Conservation (phyloP, 257 asterid species). For the Jaltomata sinuosa region DNA sequence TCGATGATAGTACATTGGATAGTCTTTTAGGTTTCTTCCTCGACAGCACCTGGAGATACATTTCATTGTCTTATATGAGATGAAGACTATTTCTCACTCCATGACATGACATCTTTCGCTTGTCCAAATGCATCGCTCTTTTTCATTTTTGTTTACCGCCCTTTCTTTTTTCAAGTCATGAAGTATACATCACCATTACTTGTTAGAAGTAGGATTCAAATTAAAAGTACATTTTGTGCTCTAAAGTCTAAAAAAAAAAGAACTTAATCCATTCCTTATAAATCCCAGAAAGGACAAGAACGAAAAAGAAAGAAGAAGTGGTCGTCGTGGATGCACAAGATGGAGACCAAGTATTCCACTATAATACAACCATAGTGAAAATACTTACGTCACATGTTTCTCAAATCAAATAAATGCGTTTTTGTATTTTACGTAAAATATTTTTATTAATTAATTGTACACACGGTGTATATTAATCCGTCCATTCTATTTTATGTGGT, state of each 20-base stretch:
- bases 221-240: neutral
- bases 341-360: neutral
- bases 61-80: neutral
- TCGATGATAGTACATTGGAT: neutral
- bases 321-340: neutral
- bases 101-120: neutral
- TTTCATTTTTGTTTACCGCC: too few relatives aligned
- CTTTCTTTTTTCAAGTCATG: neutral
- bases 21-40: neutral
- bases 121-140: too few relatives aligned
- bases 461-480: neutral
- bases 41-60: accelerated
- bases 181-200: neutral
- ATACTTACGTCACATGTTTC: neutral
- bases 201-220: neutral
- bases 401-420: neutral
- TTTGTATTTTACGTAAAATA: neutral
- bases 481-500: too few relatives aligned
- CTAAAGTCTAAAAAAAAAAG: neutral
- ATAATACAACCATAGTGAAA: neutral
- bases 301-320: neutral
- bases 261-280: neutral
- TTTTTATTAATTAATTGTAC: neutral
- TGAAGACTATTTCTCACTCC: neutral
- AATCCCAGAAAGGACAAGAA: neutral